phyloP scores from a whole-genome alignment of 768 basidiomycete genomes.

The Macrocybe gigantea region DNA sequence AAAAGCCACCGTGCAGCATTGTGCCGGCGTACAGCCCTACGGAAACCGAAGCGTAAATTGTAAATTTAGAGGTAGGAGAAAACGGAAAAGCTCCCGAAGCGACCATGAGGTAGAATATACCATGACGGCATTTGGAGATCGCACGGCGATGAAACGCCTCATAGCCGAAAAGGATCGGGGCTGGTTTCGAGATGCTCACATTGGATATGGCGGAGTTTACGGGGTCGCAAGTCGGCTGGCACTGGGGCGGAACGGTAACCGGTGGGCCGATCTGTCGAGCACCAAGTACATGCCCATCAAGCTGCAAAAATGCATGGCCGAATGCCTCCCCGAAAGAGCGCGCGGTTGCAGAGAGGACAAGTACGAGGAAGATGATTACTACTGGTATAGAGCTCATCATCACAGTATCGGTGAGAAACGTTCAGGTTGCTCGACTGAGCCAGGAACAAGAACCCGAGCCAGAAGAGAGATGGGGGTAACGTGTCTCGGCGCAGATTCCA shows the following conservation, averaged over 20 bases:
- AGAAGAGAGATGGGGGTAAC: too few relatives aligned
- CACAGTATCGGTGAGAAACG: not conserved
- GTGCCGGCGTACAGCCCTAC: slow-evolving; percentile 19
- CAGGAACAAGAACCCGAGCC: too few relatives aligned
- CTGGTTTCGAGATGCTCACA: slow-evolving; percentile 8
- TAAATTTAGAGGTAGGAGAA: not conserved
- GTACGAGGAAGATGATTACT: not conserved
- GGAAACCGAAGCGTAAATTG: not conserved
- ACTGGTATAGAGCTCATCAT: not conserved
- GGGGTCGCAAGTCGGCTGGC: slow-evolving; percentile 23
- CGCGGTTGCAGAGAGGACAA: not conserved
- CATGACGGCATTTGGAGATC: too few relatives aligned
- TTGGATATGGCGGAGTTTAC: slow-evolving; percentile 14
- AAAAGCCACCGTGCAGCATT: slow-evolving; percentile 36
- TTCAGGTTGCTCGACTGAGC: too few relatives aligned
- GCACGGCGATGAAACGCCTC: too few relatives aligned
- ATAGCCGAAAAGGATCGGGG: too few relatives aligned
- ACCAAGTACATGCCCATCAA: not conserved
- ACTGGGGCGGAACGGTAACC: slow-evolving; percentile 22
- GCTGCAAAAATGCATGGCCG: not conserved
- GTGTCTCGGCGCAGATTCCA: too few relatives aligned
- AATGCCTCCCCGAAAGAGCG: not conserved
- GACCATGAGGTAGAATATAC: too few relatives aligned
- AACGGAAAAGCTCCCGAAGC: too few relatives aligned
- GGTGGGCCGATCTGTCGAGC: slow-evolving; percentile 15